These are phyloP conservation scores for Dendrobium officinale DNA, from an alignment of 106 monocot genomes.

Conservation along the genomic window DNA sequence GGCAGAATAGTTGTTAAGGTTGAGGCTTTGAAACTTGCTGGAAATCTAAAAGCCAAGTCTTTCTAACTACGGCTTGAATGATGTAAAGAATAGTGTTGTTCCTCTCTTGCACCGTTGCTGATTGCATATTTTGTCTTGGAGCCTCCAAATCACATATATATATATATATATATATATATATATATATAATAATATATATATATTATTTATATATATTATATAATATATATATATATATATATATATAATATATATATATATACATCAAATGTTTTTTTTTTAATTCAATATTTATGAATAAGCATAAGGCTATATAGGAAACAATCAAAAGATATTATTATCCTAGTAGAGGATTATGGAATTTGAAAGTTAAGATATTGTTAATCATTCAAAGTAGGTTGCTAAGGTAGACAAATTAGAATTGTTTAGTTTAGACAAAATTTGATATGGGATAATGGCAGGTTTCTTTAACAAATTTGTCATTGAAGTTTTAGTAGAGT, in stretches of 20 bases:
- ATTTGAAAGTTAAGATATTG: not conserved
- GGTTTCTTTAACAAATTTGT: not conserved
- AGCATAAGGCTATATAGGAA: not conserved
- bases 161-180: no score
- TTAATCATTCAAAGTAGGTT: not conserved
- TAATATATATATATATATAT: no score
- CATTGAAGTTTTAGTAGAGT: not conserved
- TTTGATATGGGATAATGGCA: not conserved
- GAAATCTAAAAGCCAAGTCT: not conserved
- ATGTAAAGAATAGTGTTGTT: not conserved
- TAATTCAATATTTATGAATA: not conserved
- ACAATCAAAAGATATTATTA: not conserved
- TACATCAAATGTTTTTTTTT: no score
- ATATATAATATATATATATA: no score
- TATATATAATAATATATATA: no score
- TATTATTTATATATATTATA: no score
- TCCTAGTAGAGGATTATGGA: not conserved
- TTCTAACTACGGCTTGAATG: not conserved
- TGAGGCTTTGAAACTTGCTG: not conserved
- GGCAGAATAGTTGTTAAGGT: not conserved
- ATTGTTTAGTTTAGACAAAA: not conserved
- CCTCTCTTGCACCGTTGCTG: not conserved
- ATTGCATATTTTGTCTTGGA: not conserved
- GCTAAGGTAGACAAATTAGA: not conserved
- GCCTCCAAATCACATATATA: not conserved